These are phyloP conservation scores for Aristolochia californica DNA, from an alignment of 164 flowering plant species.

Conservation along the genomic window DNA sequence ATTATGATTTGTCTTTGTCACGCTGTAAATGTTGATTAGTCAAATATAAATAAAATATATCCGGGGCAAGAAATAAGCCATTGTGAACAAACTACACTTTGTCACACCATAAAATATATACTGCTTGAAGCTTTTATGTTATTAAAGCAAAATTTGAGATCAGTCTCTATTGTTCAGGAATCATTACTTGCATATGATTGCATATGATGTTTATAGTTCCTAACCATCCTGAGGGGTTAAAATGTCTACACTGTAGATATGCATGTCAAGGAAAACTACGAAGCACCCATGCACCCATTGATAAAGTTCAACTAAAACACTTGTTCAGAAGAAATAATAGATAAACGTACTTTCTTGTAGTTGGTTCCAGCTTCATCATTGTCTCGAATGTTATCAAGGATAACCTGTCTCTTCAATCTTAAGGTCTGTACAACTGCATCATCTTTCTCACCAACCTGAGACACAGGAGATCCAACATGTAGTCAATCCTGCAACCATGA, in stretches of 20 bases:
- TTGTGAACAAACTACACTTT: not conserved
- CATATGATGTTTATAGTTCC: not conserved
- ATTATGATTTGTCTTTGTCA: too few species aligned
- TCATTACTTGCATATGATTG: not conserved
- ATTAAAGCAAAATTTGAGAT: too few species aligned
- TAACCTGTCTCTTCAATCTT: slow-evolving; percentile 61
- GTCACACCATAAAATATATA: too few species aligned
- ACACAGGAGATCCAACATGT: not conserved
- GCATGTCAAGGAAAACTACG: too few species aligned
- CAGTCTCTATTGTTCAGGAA: not conserved
- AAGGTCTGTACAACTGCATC: slow-evolving; percentile 55
- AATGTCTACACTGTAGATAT: not conserved
- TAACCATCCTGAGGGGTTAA: not conserved
- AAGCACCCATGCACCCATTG: too few species aligned
- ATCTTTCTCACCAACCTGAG: slow-evolving; percentile 55
- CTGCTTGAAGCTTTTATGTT: too few species aligned
- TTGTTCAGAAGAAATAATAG: too few species aligned
- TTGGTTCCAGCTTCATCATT: slow-evolving; percentile 72
- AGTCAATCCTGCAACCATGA: not conserved
- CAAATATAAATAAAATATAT: too few species aligned
- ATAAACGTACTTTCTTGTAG: slow-evolving; percentile 44
- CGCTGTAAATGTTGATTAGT: too few species aligned
- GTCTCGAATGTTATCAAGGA: slow-evolving; percentile 90
- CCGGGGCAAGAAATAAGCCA: not conserved
- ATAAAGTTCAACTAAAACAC: too few species aligned